Percentiles rank a stretch among this genome's conserved stretches.
Evolutionary conservation across 2,329 filamentous ascomycete genomes (phyloP).

Genomic region (Phialophora macrospora): DNA sequence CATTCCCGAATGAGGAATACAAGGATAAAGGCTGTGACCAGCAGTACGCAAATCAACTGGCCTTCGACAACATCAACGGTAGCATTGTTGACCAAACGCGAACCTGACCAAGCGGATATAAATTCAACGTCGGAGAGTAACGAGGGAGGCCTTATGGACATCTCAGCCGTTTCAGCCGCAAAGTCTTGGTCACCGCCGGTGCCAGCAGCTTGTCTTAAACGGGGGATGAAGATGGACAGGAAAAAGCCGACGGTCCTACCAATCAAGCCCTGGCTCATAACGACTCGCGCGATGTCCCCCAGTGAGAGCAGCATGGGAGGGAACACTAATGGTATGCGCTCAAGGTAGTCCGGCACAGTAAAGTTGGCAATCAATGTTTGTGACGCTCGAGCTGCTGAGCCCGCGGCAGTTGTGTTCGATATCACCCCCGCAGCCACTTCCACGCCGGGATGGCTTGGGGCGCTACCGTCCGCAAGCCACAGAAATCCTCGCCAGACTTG

Average conservation of each 20-base stretch:
- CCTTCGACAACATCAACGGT: slow-evolving; percentile 87
- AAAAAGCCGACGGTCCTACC: slow-evolving; percentile 27
- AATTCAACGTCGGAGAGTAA: slow-evolving; percentile 65
- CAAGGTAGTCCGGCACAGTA: slow-evolving; percentile 22
- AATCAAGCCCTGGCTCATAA: slow-evolving; percentile 29
- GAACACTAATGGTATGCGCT: slow-evolving; percentile 28
- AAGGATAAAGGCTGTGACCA: slow-evolving; percentile 94
- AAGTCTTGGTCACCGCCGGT: slow-evolving; percentile 10
- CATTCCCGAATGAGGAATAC: slow-evolving; percentile 96
- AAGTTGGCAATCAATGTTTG: slow-evolving; percentile 12
- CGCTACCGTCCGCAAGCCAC: slow-evolving; percentile 85
- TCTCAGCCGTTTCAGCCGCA: slow-evolving; percentile 20
- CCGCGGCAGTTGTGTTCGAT: slow-evolving; percentile 20
- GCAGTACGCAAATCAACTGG: slow-evolving; percentile 87
- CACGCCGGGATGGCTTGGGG: slow-evolving; percentile 46
- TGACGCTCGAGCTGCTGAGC: slow-evolving; percentile 1
- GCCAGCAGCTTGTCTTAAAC: slow-evolving; percentile 4
- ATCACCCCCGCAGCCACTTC: slow-evolving; percentile 9
- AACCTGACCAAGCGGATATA: slow-evolving; percentile 65
- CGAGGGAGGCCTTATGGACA: slow-evolving; percentile 48
- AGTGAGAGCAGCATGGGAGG: slow-evolving; percentile 31
- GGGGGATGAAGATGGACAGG: slow-evolving; percentile 24
- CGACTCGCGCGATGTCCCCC: slow-evolving; percentile 27
- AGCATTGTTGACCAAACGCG: slow-evolving; percentile 73
- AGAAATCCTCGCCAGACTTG: slow-evolving; percentile 92